A percentile compares a stretch with the other conserved stretches of the same genome.
phyloP scores from a whole-genome alignment of 2,329 filamentous ascomycete genomes.

The Arachnomyces sp. region DNA sequence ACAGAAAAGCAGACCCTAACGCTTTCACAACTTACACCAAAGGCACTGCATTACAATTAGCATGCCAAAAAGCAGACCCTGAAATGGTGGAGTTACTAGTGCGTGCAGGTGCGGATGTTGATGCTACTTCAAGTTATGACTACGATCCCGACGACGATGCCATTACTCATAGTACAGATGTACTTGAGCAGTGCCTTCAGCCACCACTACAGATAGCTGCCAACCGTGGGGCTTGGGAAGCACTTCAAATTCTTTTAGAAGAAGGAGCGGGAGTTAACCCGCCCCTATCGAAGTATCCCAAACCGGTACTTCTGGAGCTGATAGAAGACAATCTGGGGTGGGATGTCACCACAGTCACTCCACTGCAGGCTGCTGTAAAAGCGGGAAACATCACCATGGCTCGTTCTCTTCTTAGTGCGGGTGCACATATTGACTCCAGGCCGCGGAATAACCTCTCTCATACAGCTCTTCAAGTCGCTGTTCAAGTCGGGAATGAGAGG shows the following conservation, averaged over 20 bases:
- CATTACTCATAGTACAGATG: neutral
- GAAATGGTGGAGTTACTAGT: constrained; percentile 5
- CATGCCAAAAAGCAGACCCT: constrained; percentile 1
- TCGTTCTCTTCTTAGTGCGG: constrained; percentile 12
- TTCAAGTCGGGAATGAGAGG: constrained; percentile 12
- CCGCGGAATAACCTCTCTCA: constrained; percentile 9
- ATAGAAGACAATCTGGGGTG: constrained; percentile 1
- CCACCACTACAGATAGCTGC: constrained; percentile 17
- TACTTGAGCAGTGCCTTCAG: constrained; percentile 6
- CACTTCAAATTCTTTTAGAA: constrained; percentile 16
- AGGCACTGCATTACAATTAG: constrained; percentile 1
- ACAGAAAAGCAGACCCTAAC: constrained; percentile 12
- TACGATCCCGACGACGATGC: neutral
- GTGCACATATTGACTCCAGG: constrained; percentile 13
- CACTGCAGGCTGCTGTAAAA: constrained; percentile 13
- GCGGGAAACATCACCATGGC: constrained; percentile 13
- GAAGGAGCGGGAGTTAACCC: constrained; percentile 17
- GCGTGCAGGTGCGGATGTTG: constrained; percentile 2
- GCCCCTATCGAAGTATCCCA: constrained; percentile 7
- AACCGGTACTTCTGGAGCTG: constrained; percentile 2
- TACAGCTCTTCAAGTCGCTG: constrained; percentile 21
- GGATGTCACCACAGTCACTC: constrained; percentile 8
- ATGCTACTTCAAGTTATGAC: neutral
- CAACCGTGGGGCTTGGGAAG: constrained; percentile 11
- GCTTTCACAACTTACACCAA: constrained; percentile 4